Base-by-base conservation (phyloP, 2,329 filamentous ascomycete species). In the Blastomyces parvus region DNA sequence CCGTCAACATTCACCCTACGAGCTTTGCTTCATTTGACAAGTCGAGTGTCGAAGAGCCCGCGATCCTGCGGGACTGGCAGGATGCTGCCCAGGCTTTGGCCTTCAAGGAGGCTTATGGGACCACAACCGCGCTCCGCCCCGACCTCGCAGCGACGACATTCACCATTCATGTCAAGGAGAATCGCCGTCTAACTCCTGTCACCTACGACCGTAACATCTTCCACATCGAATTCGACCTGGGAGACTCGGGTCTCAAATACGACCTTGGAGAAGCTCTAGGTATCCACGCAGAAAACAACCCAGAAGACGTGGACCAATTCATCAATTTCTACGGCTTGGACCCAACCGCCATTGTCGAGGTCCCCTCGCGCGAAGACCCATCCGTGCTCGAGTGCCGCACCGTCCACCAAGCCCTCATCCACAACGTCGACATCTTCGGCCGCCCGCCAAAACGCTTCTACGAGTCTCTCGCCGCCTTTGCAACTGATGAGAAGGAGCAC, bases 121-220 rank as follows among this genome's bases (percentile, higher is more conserved):
- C 91, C 30, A 80, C 85, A 71, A 81, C 81, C 67, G 80, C 80
- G 61, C 85, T 99, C 50, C 89, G 94, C 62, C 94, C 94, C 13
- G 94, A 99, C 71, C 81, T 96, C 62, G 80, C 88, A 11, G 86
- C 90, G 72, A 91, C 93, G 84, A 97, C 93, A 1, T 87, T 84
- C 71, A 90, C 91, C 52, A 88, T 97, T 62, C 88, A 86, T 62
- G 92, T 99, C 76, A 91, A 95, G 81, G 94, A 97, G 81, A 97
- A 96, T 80, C 90, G 94, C 66, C 87, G 94, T 67, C 84, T 99
- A 62, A 99, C 94, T 0, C 94, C 94, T 2, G 71, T 78, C 30
- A 88, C 87, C 40, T 99, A 99, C 74, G 92, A 97, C 77, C 91
- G 94, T 70, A 97, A 99, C 83, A 97, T 99, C 77, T 99, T 99